Conservation (phyloP, 116 monocot genomes). For the Iris pallida region DNA sequence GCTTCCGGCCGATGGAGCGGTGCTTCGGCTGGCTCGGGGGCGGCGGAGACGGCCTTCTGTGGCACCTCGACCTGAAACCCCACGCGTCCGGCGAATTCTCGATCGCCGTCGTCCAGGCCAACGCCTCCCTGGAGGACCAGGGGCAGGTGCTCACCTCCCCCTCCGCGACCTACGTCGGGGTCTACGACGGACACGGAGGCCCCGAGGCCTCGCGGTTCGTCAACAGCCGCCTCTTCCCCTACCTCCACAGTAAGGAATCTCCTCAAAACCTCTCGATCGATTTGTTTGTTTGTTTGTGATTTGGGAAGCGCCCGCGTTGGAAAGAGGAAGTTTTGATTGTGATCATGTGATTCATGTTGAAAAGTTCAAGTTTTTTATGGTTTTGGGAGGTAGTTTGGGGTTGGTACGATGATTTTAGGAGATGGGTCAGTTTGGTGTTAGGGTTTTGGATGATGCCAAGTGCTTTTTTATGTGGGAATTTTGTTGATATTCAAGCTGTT, state of each 20-base stretch:
- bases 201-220: constrained; percentile 92
- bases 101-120: constrained; percentile 86
- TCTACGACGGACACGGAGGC: constrained; percentile 92
- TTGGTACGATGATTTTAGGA: too few species aligned
- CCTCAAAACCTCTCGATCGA: too few species aligned
- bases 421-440: too few species aligned
- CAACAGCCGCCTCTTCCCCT: constrained; percentile 51
- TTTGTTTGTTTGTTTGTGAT: neutral
- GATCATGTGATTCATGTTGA: too few species aligned
- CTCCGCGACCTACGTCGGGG: constrained; percentile 66
- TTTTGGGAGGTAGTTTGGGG: too few species aligned
- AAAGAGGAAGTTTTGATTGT: too few species aligned
- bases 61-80: constrained; percentile 72
- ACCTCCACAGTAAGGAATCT: constrained; percentile 52
- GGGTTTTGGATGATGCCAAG: too few species aligned
- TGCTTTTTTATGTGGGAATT: too few species aligned
- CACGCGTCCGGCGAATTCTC: constrained; percentile 92
- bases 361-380: too few species aligned
- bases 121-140: constrained; percentile 76
- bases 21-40: constrained; percentile 8
- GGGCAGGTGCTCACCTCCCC: constrained; percentile 74
- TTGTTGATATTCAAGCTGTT: too few species aligned
- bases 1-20: constrained; percentile 9
- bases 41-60: constrained; percentile 48
- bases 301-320: neutral